These are phyloP conservation scores for Suillus fuscotomentosus DNA, from an alignment of 768 basidiomycete species.

Conservation along the genomic window DNA sequence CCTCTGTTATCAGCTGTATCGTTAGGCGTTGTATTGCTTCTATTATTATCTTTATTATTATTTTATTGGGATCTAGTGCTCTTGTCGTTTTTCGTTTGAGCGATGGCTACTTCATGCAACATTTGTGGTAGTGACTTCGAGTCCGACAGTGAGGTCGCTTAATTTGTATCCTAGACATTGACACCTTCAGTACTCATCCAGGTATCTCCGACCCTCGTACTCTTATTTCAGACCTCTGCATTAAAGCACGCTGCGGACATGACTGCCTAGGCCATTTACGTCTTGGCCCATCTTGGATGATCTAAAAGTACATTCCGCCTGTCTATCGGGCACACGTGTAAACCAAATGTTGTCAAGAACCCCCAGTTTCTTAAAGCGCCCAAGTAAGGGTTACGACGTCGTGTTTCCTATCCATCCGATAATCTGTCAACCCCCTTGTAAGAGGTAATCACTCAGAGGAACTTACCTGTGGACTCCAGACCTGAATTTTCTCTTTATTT, in stretches of 20 bases:
- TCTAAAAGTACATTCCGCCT: not conserved
- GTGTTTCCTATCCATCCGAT: not conserved
- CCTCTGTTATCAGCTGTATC: conserved; percentile 22
- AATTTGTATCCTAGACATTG: not conserved
- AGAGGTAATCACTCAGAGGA: not conserved
- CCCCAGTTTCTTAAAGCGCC: not conserved
- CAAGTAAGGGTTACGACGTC: not conserved
- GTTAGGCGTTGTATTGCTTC: conserved; percentile 19
- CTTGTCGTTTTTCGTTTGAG: not conserved
- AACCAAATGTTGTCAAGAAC: not conserved
- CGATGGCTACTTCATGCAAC: not conserved
- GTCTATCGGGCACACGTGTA: not conserved
- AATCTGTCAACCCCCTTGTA: not conserved
- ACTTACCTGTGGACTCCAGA: not conserved
- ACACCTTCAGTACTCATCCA: not conserved
- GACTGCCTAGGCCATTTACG: not conserved
- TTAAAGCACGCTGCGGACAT: not conserved
- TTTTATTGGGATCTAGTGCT: conserved; percentile 1
- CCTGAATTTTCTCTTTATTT: not conserved
- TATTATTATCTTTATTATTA: not conserved
- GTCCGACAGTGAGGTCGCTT: not conserved
- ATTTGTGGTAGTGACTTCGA: not conserved
- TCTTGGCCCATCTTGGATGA: not conserved
- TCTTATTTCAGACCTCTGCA: not conserved
- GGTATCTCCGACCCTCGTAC: not conserved